A percentile compares a stretch with the other conserved stretches of the same genome.
phyloP scores from a whole-genome alignment of 768 basidiomycete genomes.

The Suillus lakei region DNA sequence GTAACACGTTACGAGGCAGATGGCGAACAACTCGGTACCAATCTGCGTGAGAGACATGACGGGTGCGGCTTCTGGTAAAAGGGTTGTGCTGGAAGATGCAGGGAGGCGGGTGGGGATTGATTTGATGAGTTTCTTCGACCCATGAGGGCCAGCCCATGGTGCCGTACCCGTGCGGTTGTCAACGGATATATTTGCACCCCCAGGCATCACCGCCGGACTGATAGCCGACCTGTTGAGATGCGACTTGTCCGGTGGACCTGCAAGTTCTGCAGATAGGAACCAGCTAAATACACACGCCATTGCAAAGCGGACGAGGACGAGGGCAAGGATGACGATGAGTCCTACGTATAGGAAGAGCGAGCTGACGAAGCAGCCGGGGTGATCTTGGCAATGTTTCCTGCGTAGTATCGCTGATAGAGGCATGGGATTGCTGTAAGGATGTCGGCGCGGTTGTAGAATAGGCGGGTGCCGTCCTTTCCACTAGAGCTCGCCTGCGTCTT shows the following conservation, averaged over 20 bases:
- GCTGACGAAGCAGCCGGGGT: conserved; percentile 93
- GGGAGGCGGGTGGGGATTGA: conserved; percentile 51
- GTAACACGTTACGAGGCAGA: conserved; percentile 97
- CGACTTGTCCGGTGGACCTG: conserved; percentile 72
- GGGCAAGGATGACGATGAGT: conserved; percentile 86
- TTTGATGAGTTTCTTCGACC: conserved; percentile 56
- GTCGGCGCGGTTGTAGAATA: conserved; percentile 75
- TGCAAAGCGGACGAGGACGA: conserved; percentile 89
- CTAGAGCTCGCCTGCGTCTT: conserved; percentile 47
- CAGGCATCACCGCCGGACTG: conserved; percentile 95
- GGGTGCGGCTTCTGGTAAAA: conserved; percentile 48
- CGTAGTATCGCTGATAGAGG: conserved; percentile 83
- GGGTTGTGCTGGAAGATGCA: conserved; percentile 59
- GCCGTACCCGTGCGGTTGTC: conserved; percentile 92
- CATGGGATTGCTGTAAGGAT: conserved; percentile 77
- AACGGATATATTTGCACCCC: conserved; percentile 92
- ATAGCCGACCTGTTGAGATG: conserved; percentile 84
- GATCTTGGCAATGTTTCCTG: conserved; percentile 96
- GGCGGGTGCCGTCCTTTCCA: conserved; percentile 89
- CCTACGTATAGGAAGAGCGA: conserved; percentile 88
- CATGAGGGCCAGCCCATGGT: conserved; percentile 80
- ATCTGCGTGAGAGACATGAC: conserved; percentile 86
- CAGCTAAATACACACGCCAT: conserved; percentile 99
- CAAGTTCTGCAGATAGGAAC: conserved; percentile 87
- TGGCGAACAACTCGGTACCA: conserved; percentile 92